These are phyloP conservation scores for Cryptococcus sp. DNA, from an alignment of 1,284 basidiomycete species.

Conservation along the genomic window DNA sequence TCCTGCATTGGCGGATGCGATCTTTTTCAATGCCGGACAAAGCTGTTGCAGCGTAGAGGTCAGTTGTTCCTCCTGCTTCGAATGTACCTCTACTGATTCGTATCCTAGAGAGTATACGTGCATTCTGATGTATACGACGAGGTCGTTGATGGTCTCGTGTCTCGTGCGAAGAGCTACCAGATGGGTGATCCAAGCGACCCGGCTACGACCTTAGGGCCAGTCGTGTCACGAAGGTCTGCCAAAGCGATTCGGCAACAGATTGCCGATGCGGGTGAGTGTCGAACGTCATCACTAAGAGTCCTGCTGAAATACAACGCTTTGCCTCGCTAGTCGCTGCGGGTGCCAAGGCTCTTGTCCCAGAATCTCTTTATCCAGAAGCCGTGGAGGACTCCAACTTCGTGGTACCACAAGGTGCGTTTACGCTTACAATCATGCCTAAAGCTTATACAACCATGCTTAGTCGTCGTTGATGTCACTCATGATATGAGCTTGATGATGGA, in stretches of 20 bases:
- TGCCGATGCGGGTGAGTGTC: constrained; percentile 64
- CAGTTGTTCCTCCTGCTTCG: background rate
- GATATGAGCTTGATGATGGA: constrained; percentile 23
- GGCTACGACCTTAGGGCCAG: constrained; percentile 76
- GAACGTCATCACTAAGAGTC: constrained; percentile 60
- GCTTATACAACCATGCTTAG: constrained; percentile 35
- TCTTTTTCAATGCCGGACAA: constrained; percentile 89
- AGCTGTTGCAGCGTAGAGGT: constrained; percentile 56
- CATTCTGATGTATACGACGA: constrained; percentile 71
- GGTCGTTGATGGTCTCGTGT: constrained; percentile 58
- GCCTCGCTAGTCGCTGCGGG: constrained; percentile 63
- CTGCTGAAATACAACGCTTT: constrained; percentile 60
- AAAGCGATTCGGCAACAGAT: constrained; percentile 77
- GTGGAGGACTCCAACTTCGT: constrained; percentile 71
- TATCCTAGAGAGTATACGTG: constrained; percentile 60
- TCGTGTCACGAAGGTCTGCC: constrained; percentile 70
- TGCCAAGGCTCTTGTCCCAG: constrained; percentile 69
- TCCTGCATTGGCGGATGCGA: constrained; percentile 80
- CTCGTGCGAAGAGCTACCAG: constrained; percentile 68
- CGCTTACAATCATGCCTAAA: too few relatives aligned
- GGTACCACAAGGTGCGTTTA: constrained; percentile 62
- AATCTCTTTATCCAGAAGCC: constrained; percentile 64
- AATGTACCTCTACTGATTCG: constrained; percentile 56
- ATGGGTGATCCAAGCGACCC: constrained; percentile 74
- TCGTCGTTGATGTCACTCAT: constrained; percentile 70